A percentile compares a stretch with the other conserved stretches of the same genome.
Conservation (phyloP, 2,329 filamentous ascomycete species). For the Tricladium varicosporioides region DNA sequence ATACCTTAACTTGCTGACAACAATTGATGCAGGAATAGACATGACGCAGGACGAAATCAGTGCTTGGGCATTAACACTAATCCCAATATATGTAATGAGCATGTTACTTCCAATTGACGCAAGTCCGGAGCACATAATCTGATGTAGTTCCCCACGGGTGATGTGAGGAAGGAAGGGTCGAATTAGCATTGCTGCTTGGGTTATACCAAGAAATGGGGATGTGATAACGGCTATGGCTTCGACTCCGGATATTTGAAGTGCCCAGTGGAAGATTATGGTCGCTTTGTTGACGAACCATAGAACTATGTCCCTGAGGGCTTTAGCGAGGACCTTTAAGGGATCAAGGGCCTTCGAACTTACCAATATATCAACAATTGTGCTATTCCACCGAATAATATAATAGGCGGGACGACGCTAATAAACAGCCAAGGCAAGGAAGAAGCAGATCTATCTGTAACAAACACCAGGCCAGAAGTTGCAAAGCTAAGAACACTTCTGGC, state of each 20-base stretch:
- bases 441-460: conserved; percentile 2
- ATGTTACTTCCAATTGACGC: conserved; percentile 5
- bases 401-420: not conserved
- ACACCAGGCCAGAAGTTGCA: conserved; percentile 3
- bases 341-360: not conserved
- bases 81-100: conserved; percentile 6
- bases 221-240: conserved; percentile 8
- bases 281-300: conserved; percentile 7
- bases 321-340: not conserved
- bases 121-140: conserved; percentile 10
- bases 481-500: not conserved
- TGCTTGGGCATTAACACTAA: conserved; percentile 7
- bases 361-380: conserved; percentile 1
- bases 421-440: not conserved
- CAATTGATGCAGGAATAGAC: conserved; percentile 10
- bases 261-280: conserved; percentile 3
- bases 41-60: conserved; percentile 12
- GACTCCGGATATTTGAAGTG: conserved; percentile 5
- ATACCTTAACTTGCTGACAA: conserved; percentile 9
- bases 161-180: conserved; percentile 8
- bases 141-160: conserved; percentile 9
- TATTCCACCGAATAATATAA: not conserved
- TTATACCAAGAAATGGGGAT: conserved; percentile 8
- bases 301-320: not conserved
- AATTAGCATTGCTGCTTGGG: conserved; percentile 6